Evolutionary conservation across 768 basidiomycete genomes (phyloP), one percentile per base, ranked within the genome.

Genomic region (Pisolithus microcarpus): DNA sequence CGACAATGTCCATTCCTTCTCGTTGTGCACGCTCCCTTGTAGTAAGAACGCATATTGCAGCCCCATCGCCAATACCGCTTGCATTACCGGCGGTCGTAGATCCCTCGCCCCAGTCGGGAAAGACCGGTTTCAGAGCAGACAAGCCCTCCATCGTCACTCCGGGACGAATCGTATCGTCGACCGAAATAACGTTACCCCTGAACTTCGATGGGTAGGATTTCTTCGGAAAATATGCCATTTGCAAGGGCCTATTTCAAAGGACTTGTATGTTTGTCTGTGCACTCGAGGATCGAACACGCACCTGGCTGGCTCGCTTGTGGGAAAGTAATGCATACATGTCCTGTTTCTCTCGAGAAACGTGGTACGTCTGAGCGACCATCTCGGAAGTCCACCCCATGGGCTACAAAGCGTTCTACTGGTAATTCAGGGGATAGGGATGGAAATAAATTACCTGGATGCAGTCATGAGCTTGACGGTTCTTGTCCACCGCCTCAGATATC

Each of bases 331-430:
- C 94, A 63, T 90, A 94, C 50, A 89, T 77, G 65, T 98, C 95
- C 67, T 97, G 94, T 58, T 77, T 84, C 61, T 82, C 71, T 34
- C 94, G 84, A 4, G 89, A 74, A 52, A 93, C 68, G n/a, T 81
- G 76, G 70, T 82, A 93, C 7, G 78, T 72, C 59, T 84, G 67
- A n/a, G 91, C 88, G 19, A 92, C 88, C 82, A 88, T 84, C 66
- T 93, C 91, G 5, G 88, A 88, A 1, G 91, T 93, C 91, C 91
- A 99, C 46, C 92, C 92, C 92, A 93, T 93, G 10, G 89, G 85
- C 86, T 91, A 54, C 18, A 42, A 10, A 23, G 37, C 34, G 52
- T n/a, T 13, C 56, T 44, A 54, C 16, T 24, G 23, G 23, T 24
- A 37, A 40, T 16, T 36, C 36, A 3, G 13, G 1, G 7, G n/a